Evolutionary conservation across 2,329 filamentous ascomycete species (phyloP).

Genomic region (Fusarium gaditjirri): DNA sequence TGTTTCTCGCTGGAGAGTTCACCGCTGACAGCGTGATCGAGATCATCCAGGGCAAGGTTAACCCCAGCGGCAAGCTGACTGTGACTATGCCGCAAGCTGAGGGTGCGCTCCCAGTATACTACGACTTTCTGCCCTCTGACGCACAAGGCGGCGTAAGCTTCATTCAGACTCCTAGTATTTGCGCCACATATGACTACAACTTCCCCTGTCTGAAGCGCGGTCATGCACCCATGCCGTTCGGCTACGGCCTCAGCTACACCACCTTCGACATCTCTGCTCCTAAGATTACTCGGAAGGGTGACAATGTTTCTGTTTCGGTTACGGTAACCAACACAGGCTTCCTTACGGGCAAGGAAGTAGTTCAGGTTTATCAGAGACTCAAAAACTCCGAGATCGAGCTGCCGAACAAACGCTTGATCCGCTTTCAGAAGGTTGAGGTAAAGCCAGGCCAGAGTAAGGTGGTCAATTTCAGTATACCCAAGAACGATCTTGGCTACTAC

Average conservation of each 20-base stretch:
- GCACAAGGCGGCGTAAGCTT: not conserved
- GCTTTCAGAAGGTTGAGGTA: not conserved
- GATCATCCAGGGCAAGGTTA: not conserved
- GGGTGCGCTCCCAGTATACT: not conserved
- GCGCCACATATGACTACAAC: not conserved
- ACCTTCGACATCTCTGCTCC: not conserved
- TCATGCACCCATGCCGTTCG: not conserved
- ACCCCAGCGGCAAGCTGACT: not conserved
- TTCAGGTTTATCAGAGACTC: not conserved
- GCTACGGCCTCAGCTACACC: not conserved
- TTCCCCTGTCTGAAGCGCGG: not conserved
- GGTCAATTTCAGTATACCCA: not conserved
- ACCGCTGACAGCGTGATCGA: not conserved
- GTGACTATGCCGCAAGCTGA: not conserved
- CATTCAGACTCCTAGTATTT: not conserved
- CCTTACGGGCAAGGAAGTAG: not conserved
- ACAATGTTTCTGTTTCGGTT: not conserved
- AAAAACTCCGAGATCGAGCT: not conserved
- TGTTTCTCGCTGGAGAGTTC: not conserved
- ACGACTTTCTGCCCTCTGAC: not conserved
- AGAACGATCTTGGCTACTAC: not conserved
- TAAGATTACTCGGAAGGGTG: not conserved
- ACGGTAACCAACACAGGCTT: not conserved
- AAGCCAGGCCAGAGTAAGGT: not conserved
- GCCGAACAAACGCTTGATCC: not conserved